phyloP scores from a whole-genome alignment of 768 basidiomycete genomes.

The Agaricus subrufescens region DNA sequence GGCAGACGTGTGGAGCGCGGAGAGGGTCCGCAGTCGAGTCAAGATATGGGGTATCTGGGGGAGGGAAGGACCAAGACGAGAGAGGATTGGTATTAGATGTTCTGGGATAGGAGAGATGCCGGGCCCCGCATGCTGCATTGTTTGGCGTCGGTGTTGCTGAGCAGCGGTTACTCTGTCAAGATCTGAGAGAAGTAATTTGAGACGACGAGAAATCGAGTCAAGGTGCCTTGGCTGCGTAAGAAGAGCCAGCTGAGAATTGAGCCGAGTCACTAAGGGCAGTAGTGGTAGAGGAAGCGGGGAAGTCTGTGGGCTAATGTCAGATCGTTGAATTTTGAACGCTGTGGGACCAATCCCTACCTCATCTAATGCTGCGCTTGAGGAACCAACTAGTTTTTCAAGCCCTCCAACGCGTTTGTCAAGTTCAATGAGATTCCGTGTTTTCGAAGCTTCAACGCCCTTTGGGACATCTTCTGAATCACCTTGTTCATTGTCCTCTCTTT shows the following conservation, averaged over 20 bases:
- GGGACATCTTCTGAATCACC: not conserved
- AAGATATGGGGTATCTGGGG: conserved; percentile 89
- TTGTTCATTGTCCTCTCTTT: conserved; percentile 4
- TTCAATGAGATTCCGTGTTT: conserved; percentile 54
- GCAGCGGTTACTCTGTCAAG: conserved; percentile 74
- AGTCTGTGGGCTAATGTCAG: conserved; percentile 33
- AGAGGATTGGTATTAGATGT: conserved; percentile 62
- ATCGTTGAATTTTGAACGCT: not conserved
- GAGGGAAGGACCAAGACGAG: conserved; percentile 65
- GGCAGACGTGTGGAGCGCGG: conserved; percentile 77
- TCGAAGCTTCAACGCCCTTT: conserved; percentile 24
- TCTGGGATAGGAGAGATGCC: conserved; percentile 37
- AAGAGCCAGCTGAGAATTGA: conserved; percentile 81
- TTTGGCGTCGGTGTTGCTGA: conserved; percentile 43
- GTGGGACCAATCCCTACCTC: conserved; percentile 49
- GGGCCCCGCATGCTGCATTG: conserved; percentile 31
- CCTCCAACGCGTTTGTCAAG: conserved; percentile 83
- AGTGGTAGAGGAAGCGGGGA: conserved; percentile 76
- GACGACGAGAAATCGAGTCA: conserved; percentile 89
- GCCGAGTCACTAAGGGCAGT: conserved; percentile 73
- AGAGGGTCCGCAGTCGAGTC: conserved; percentile 80
- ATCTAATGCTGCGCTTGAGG: conserved; percentile 72
- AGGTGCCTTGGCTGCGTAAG: conserved; percentile 95
- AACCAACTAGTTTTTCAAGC: conserved; percentile 80
- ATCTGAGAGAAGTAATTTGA: conserved; percentile 90